Base-by-base conservation (phyloP, 495 filamentous ascomycete species). In the Lophium mytilinum region DNA sequence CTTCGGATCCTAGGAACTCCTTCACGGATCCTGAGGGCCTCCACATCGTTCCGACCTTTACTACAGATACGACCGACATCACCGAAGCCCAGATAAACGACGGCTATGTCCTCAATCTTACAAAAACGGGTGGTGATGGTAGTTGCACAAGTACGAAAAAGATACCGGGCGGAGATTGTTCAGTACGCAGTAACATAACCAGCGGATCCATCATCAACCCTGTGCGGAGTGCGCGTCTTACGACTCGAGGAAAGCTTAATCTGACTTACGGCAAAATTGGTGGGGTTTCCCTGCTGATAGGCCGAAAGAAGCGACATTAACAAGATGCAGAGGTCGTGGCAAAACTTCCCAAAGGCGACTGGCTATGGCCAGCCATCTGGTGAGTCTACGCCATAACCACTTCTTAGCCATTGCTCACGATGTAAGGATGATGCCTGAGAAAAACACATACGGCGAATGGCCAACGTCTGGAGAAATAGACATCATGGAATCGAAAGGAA, bases 341-440 rank as follows among this genome's bases (percentile, higher is more conserved):
- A 0, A 73, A 72, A 56, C 51, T 74, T 17, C 69, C 71, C 1
- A 48, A 58, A 37, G 72, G 72, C 12, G 66, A 72, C 56, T 74
- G 72, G 72, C 52, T 73, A 0, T 73, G 71, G 71, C 71, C 72
- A 5, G 69, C 72, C 1, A 73, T 74, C 30, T 74, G 63, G 66
- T 47, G 43, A 47, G 43, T 41, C 9, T 17, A 9, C 17, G 4
- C 8, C 12, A 12, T 3, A 4, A 14, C 4, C 39, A 41, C 39
- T 14, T 17, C 39, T 17, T 9, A 17, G 12, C 11, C 39, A 17
- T 41, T 41, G 39, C 39, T 41, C 1, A 41, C 9, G 1, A 14
- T 17, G 2, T 2, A 1, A 21, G 62, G 66, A 74, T 74, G 72
- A 72, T 74, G 71, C 71, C 71, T 7, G 61, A 70, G 60, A 51